phyloP scores from a whole-genome alignment of 202 grass and related monocot genomes.

The Carex arenaria region DNA sequence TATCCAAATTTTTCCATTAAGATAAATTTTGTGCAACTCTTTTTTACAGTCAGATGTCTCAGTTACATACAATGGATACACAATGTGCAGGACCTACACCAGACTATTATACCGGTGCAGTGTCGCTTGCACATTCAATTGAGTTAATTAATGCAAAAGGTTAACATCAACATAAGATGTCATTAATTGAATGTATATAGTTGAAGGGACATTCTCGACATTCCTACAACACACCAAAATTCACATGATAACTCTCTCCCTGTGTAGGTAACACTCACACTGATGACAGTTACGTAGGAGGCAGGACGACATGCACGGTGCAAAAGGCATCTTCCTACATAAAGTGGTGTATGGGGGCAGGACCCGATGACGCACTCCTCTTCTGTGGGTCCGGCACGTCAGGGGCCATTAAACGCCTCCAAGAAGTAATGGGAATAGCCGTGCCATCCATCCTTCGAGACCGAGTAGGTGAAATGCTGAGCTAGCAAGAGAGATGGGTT shows the following conservation, averaged over 20 bases:
- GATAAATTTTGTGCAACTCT: background rate
- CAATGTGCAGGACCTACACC: background rate
- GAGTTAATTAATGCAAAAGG: background rate
- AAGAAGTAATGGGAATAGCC: conserved; percentile 54
- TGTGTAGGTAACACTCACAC: conserved; percentile 72
- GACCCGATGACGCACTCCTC: conserved; percentile 41
- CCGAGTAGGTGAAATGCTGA: conserved; percentile 13
- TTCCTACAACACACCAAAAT: background rate
- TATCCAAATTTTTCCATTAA: background rate
- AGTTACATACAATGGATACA: background rate
- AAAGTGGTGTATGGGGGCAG: conserved; percentile 59
- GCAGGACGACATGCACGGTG: conserved; percentile 47
- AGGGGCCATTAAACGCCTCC: conserved; percentile 73
- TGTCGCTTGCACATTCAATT: background rate
- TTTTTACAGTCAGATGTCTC: background rate
- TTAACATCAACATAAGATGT: background rate
- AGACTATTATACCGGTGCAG: background rate
- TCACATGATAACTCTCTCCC: background rate
- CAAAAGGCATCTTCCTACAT: conserved; percentile 48
- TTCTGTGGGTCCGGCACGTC: conserved; percentile 62
- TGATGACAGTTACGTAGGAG: conserved; percentile 67
- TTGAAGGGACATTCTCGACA: background rate
- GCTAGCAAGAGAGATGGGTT: conserved; percentile 53
- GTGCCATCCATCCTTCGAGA: conserved; percentile 28
- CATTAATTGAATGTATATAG: background rate